Base-by-base conservation (phyloP, 352 stramenopile species). In the Phytopythium montanum region DNA sequence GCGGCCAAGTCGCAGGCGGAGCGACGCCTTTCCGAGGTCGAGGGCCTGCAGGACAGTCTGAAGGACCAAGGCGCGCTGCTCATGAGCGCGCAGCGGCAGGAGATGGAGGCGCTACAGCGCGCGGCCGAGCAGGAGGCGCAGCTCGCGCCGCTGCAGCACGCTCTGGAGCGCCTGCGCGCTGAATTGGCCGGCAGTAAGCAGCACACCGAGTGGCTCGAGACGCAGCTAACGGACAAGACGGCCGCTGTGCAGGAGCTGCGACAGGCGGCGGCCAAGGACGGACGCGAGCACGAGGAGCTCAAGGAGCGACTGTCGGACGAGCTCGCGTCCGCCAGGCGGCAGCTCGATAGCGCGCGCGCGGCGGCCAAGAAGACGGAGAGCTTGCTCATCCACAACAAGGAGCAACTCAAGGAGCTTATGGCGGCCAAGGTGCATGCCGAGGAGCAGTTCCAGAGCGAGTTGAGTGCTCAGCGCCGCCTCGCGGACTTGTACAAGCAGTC, bases 401-500 rank as follows among this genome's bases (percentile, higher is more conserved):
- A 92, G 54, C 69, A 72, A n/a, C 55, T 93, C 8, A 88, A 90
- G 62, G 79, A 91, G 51, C 65, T 85, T 14, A 76, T 88, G 26
- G 76, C 77, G 0, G 59, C 71, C 14, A 86, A 87, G 53, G 54
- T 85, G 25, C 75, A 88, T 45, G 76, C 81, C 19, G 73, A 90
- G 44, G 81, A 88, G 49, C 69, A 74, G 18, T 72, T 91, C 36
- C 65, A 88, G 53, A 85, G 85, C 36, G 81, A 94, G 33, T 58
- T 94, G 49, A 80, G 51, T 41, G 70, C 82, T 14, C 85, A 94
- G 54, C 77, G 76, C 9, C 85, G 85, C 34, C 68, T 94, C 8
- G 75, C 81, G 0, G 75, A 84, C 9, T 57, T 94, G 60, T 94
- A 94, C 67, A 83, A 92, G 60, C 78, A 90, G 29, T 81, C 80